Evolutionary conservation across 345 rosid species (phyloP), one percentile per base, ranked within the genome.

Genomic region (Jatropha curcas): DNA sequence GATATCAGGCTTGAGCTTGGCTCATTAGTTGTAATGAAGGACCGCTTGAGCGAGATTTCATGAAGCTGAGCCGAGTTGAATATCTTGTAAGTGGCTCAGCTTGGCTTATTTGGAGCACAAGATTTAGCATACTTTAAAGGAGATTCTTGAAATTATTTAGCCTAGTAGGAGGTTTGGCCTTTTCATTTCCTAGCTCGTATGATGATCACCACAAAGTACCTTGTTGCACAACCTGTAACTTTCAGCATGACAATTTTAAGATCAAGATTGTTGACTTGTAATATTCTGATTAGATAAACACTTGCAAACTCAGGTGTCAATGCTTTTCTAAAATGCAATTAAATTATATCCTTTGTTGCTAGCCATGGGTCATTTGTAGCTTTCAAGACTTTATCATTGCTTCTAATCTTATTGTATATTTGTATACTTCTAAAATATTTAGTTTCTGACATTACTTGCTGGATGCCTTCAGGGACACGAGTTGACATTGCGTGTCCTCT

Each of bases 401-500:
- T 53, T 50, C 24, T 69, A 46, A 3, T 58, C 9, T 61, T 30
- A 48, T 51, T 74, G 33, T 19, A 24, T 64, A 56, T 30, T 51
- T 74, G 33, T 19, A 24, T 64, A 56, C 34, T 31, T 46, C 14
- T 65, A 9, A 77, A 63, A 48, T 70, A 20, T 45, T 27, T 76
- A 30, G 56, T 62, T 67, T 76, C 89, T 86, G 76, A 89, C 83
- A 64, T 34, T 63, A 60, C 39, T 61, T 80, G 66, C 77, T 81
- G 82, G 60, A 63, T 86, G 77, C 82, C 77, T 89, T 81, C 98
- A 95, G 99, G 99, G 99, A 77, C 99, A 95, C 67, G 99, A 95
- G 94, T 84, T 95, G 90, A 88, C 97, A 66, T 80, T 92, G 83
- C 92, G 90, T 83, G 93, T 95, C 81, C 98, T 95, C 83, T 92